These are phyloP conservation scores for Aspergillus bridgeri DNA, from an alignment of 495 filamentous ascomycete genomes.

Conservation along the genomic window DNA sequence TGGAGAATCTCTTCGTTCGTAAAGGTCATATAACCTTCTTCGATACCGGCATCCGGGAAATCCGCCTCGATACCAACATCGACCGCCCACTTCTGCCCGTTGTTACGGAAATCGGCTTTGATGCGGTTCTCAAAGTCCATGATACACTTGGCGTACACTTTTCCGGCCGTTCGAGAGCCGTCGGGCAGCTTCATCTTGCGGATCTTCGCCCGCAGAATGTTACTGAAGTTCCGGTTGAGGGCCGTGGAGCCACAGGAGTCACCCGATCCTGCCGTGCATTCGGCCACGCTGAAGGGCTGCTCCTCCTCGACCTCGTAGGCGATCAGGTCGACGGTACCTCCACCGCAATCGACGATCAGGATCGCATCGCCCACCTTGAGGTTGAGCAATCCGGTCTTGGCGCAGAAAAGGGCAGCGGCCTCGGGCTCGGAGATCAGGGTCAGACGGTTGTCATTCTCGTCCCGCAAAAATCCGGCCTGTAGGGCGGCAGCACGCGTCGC, in stretches of 20 bases:
- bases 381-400: conserved; percentile 72
- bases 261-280: conserved; percentile 74
- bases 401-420: conserved; percentile 75
- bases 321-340: conserved; percentile 77
- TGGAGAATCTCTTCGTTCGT: conserved; percentile 79
- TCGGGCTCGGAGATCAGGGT: conserved; percentile 75
- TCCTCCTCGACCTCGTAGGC: conserved; percentile 81
- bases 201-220: conserved; percentile 76
- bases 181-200: conserved; percentile 81
- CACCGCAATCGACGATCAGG: conserved; percentile 75
- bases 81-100: conserved; percentile 81
- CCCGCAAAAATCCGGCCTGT: conserved; percentile 71
- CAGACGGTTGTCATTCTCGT: conserved; percentile 73
- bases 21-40: conserved; percentile 81
- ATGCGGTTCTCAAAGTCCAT: conserved; percentile 84
- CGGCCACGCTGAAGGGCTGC: conserved; percentile 69
- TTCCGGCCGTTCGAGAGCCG: conserved; percentile 69
- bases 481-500: conserved; percentile 74
- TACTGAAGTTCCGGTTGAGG: conserved; percentile 78
- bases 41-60: conserved; percentile 74
- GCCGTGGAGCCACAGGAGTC: conserved; percentile 77
- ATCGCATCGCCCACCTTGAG: conserved; percentile 74
- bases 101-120: conserved; percentile 81
- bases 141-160: conserved; percentile 79
- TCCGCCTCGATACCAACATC: conserved; percentile 77